Conservation (phyloP, 2,329 filamentous ascomycete genomes). For the Cercospora janseana region DNA sequence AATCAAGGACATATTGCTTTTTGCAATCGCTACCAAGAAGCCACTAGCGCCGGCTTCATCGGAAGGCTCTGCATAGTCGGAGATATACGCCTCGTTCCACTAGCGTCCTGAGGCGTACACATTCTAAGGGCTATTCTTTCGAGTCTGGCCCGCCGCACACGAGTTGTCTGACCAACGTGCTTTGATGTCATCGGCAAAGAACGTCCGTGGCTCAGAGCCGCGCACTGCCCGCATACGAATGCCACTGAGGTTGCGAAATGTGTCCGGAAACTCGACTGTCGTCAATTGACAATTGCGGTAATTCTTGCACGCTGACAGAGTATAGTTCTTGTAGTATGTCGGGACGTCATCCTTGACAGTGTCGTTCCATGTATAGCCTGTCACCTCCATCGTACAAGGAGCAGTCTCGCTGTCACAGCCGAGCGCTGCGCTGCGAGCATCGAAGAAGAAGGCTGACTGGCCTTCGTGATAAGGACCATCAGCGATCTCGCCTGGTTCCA, state of each 20-base stretch:
- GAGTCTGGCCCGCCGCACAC: slow-evolving; percentile 60
- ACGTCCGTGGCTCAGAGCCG: slow-evolving; percentile 37
- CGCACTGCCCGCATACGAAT: slow-evolving; percentile 51
- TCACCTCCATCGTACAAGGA: slow-evolving; percentile 47
- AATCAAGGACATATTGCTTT: neutral
- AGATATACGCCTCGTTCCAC: too few relatives aligned
- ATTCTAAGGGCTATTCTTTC: slow-evolving; percentile 39
- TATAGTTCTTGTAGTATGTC: slow-evolving; percentile 41
- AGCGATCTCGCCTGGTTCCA: slow-evolving; percentile 48
- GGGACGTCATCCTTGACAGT: slow-evolving; percentile 38
- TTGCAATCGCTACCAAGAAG: neutral
- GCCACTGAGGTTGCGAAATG: slow-evolving; percentile 46
- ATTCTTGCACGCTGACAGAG: slow-evolving; percentile 44
- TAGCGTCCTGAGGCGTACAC: neutral
- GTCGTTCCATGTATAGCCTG: slow-evolving; percentile 44
- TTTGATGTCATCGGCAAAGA: slow-evolving; percentile 51
- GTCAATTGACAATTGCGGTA: slow-evolving; percentile 46
- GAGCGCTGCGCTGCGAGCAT: slow-evolving; percentile 48
- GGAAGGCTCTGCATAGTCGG: slow-evolving; percentile 2
- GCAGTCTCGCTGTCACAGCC: slow-evolving; percentile 48
- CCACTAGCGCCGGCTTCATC: neutral
- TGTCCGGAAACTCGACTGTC: slow-evolving; percentile 43
- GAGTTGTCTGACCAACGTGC: slow-evolving; percentile 52
- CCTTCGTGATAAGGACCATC: slow-evolving; percentile 44
- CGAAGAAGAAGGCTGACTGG: slow-evolving; percentile 52